Base-by-base conservation (phyloP, 768 basidiomycete genomes). In the Russula lepida region DNA sequence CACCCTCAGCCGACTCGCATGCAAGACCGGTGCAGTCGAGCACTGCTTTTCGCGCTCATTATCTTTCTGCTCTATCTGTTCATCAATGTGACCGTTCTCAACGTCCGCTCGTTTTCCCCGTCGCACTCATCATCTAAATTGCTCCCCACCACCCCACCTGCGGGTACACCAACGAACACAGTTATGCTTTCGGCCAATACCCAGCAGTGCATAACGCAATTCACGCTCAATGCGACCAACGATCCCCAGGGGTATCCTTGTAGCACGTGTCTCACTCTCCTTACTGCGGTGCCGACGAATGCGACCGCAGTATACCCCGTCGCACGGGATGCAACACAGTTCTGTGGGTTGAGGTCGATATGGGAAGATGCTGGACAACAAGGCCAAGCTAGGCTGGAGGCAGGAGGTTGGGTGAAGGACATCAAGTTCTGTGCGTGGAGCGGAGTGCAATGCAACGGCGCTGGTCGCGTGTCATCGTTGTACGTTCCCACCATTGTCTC, bases 171-270 rank as follows among this genome's bases (percentile, higher is more conserved):
- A 3, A 68, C 72, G n/a, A 67, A 67, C 17, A 51, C 72, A 6
- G n/a, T 63, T 21, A 52, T 59, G 2, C 72, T 79, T 41, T 76
- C 78, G 27, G 70, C 68, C 33, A 71, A 74, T 61, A 73, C 75
- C 23, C 74, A 75, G 62, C 74, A 77, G 66, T 81, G 80, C 66
- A 66, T 81, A 46, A 74, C 74, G 17, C 74, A 81, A 61, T 81
- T 74, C 66, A 73, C 68, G 17, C 66, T 80, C 48, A 73, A 79
- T 44, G 81, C 79, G 2, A 74, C 79, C 1, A 68, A 73, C 2
- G 69, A 74, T 51, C 78, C 80, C 2, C 60, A 67, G n/a, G 62
- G 66, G 6, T 81, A 81, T 63, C 78, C 79, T 13, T 81, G 80
- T 63, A 72, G 74, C 41, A 71, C 74, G 6, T 81, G 80, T 64